Evolutionary conservation across 2,329 filamentous ascomycete species (phyloP).

Genomic region (Pestalotiopsis sp.): DNA sequence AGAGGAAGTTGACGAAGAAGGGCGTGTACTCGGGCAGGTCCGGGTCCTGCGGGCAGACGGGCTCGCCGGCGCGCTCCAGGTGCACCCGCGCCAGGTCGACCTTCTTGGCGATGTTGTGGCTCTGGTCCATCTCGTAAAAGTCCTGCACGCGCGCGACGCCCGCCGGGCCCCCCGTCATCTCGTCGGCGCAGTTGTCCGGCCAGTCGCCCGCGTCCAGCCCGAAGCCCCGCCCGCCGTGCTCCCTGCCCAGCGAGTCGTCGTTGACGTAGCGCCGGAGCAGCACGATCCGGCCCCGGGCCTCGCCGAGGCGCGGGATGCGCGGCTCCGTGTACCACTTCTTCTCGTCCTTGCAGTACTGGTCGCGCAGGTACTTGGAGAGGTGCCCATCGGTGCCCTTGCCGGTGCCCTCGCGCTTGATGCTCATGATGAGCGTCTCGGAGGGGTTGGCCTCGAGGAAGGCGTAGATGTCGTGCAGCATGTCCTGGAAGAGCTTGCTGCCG

Average conservation of each 20-base stretch:
- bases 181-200: slow-evolving; percentile 88
- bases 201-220: slow-evolving; percentile 68
- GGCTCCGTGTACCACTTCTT: slow-evolving; percentile 77
- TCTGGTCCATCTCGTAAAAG: slow-evolving; percentile 85
- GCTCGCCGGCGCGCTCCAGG: slow-evolving; percentile 70
- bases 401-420: slow-evolving; percentile 87
- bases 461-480: slow-evolving; percentile 72
- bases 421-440: slow-evolving; percentile 82
- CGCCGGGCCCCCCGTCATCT: slow-evolving; percentile 54
- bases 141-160: slow-evolving; percentile 87
- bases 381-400: slow-evolving; percentile 80
- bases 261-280: slow-evolving; percentile 80
- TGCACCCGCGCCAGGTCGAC: slow-evolving; percentile 74
- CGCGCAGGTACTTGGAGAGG: slow-evolving; percentile 71
- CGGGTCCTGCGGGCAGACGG: slow-evolving; percentile 41
- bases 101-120: slow-evolving; percentile 78
- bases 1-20: slow-evolving; percentile 89
- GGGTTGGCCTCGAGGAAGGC: slow-evolving; percentile 78
- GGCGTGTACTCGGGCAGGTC: slow-evolving; percentile 49
- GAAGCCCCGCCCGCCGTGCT: slow-evolving; percentile 55
- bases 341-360: slow-evolving; percentile 66
- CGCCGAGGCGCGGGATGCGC: slow-evolving; percentile 75
- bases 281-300: slow-evolving; percentile 80
- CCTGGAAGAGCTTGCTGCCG: slow-evolving; percentile 76
- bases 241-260: slow-evolving; percentile 53